These are phyloP conservation scores for Chlamydomonas sphaeroides DNA, from an alignment of 139 green algal species.

Conservation along the genomic window DNA sequence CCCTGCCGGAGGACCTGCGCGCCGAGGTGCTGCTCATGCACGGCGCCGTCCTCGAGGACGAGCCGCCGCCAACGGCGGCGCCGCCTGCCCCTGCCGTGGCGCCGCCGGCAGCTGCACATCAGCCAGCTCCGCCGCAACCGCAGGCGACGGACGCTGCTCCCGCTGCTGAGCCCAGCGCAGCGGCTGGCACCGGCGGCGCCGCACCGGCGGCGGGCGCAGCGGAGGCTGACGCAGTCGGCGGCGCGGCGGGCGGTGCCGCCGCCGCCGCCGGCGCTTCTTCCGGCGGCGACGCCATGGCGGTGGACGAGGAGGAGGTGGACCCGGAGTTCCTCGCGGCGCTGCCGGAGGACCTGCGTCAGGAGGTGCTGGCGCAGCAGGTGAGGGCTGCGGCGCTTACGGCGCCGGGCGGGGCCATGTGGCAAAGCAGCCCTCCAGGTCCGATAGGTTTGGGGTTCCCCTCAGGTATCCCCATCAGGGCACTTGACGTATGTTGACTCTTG, in stretches of 20 bases:
- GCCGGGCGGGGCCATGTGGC: no score
- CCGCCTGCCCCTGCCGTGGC: not conserved
- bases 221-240: not conserved
- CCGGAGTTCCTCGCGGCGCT: constrained; percentile 95
- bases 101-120: no score
- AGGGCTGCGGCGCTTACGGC: no score
- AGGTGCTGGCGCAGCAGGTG: constrained; percentile 90
- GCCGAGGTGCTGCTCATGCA: constrained; percentile 73
- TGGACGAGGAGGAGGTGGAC: constrained; percentile 76
- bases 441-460: no score
- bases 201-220: not conserved
- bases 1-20: constrained; percentile 76
- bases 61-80: constrained; percentile 1
- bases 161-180: constrained; percentile 2
- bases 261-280: not conserved
- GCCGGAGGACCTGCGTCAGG: constrained; percentile 89
- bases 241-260: not conserved
- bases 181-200: not conserved
- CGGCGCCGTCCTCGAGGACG: constrained; percentile 49
- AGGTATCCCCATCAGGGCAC: no score
- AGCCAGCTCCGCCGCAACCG: constrained; percentile 2
- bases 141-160: constrained; percentile 14
- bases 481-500: no score
- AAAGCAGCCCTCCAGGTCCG: no score
- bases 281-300: not conserved